Conservation (phyloP, 2,329 filamentous ascomycete genomes). For the Pestalotiopsis sp. region DNA sequence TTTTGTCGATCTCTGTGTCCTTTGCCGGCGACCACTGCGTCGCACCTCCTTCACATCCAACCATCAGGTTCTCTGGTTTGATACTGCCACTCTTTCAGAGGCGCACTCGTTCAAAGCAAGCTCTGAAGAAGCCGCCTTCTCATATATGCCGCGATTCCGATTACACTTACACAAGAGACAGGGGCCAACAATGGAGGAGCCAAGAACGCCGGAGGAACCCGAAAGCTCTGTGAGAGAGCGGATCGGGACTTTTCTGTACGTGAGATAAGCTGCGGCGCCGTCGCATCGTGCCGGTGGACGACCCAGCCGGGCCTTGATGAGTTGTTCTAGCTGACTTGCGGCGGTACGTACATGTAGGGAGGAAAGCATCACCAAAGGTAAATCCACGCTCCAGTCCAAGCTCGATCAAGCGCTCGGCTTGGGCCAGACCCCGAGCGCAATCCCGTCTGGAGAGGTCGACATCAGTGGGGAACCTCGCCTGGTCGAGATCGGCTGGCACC, state of each 20-base stretch:
- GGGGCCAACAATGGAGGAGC: slow-evolving; percentile 2
- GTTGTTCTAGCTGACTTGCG: not conserved
- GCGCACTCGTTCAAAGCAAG: not conserved
- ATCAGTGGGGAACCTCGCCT: slow-evolving; percentile 38
- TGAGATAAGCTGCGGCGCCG: not conserved
- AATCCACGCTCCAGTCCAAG: slow-evolving; percentile 39
- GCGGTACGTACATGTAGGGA: not conserved
- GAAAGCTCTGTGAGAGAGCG: not conserved
- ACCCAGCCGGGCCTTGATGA: not conserved
- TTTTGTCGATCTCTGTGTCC: not conserved
- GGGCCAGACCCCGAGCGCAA: slow-evolving; percentile 43
- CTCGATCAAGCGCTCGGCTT: slow-evolving; percentile 47
- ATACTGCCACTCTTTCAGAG: not conserved
- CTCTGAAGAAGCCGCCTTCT: not conserved
- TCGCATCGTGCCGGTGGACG: not conserved
- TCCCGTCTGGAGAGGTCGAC: slow-evolving; percentile 40
- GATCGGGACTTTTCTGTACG: slow-evolving; percentile 1
- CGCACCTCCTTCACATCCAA: not conserved
- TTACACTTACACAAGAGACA: not conserved
- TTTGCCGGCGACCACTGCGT: not conserved
- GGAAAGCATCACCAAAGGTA: slow-evolving; percentile 39
- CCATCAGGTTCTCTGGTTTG: not conserved
- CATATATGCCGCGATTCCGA: slow-evolving; percentile 3
- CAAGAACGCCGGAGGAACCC: slow-evolving; percentile 1
- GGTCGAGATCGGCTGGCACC: slow-evolving; percentile 60